Conservation (phyloP, 495 filamentous ascomycete genomes). For the Penicillium chermesinum region DNA sequence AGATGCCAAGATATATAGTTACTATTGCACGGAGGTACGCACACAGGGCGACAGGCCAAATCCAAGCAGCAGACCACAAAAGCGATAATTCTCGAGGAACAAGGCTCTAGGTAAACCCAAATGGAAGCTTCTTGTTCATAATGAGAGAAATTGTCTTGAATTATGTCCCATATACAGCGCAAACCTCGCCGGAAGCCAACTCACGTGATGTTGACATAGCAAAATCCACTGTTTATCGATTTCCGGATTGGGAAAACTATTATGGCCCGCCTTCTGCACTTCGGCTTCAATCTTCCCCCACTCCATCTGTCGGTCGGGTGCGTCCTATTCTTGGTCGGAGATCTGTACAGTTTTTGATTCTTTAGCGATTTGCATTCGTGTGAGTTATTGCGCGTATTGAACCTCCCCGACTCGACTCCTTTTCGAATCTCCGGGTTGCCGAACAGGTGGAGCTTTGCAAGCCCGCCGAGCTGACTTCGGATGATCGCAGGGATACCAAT, state of each 20-base stretch:
- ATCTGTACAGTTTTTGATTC: conserved; percentile 25
- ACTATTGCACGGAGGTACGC: no score
- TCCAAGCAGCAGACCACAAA: no score
- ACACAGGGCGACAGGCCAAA: no score
- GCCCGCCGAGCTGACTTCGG: conserved; percentile 8
- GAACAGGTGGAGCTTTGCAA: conserved; percentile 13
- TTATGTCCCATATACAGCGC: no score
- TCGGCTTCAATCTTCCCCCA: conserved; percentile 20
- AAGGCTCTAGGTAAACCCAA: no score
- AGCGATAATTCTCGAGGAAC: no score
- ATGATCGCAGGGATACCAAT: conserved; percentile 30
- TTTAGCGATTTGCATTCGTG: conserved; percentile 31
- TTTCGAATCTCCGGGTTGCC: conserved; percentile 10
- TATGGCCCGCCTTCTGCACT: conserved; percentile 23
- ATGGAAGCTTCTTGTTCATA: no score
- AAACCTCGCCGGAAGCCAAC: background rate
- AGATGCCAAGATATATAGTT: no score
- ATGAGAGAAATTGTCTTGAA: no score
- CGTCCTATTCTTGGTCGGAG: conserved; percentile 10
- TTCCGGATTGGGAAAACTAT: conserved; percentile 38
- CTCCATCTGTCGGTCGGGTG: conserved; percentile 16
- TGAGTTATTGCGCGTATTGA: conserved; percentile 4
- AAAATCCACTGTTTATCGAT: conserved; percentile 43
- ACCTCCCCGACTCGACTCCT: conserved; percentile 6
- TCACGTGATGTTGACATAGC: conserved; percentile 28